Percentiles rank a stretch among this genome's conserved stretches.
Evolutionary conservation across 2,329 filamentous ascomycete species (phyloP).

Genomic region (Apiospora malaysiana): DNA sequence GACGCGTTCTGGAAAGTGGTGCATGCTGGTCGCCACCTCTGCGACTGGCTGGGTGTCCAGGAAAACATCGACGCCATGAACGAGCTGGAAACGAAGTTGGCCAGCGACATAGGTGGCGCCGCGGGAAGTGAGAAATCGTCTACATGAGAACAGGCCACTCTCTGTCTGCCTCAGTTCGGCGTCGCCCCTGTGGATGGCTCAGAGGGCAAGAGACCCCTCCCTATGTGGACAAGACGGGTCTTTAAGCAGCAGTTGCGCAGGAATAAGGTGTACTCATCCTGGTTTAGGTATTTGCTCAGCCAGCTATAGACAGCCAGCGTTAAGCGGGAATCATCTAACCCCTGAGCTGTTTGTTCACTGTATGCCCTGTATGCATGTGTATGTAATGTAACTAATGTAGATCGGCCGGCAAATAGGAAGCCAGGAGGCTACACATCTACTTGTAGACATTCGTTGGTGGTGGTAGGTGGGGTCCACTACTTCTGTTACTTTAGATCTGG

Average conservation of each 20-base stretch:
- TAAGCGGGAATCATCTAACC: too few relatives aligned
- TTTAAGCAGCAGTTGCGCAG: background rate
- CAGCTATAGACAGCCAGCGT: too few relatives aligned
- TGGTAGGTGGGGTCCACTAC: constrained; percentile 4
- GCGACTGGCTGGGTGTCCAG: constrained; percentile 33
- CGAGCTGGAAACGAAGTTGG: constrained; percentile 21
- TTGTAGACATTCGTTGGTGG: too few relatives aligned
- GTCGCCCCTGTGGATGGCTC: background rate
- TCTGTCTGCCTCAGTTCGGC: background rate
- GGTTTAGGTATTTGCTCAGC: too few relatives aligned
- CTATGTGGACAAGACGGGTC: background rate
- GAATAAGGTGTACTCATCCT: background rate
- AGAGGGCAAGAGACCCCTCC: too few relatives aligned
- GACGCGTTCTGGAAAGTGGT: constrained; percentile 24
- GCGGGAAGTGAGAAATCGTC: background rate
- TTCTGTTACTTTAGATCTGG: constrained; percentile 1
- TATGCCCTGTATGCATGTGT: too few relatives aligned
- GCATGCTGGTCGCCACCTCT: constrained; percentile 34
- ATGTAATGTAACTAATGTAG: too few relatives aligned
- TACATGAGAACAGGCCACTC: background rate
- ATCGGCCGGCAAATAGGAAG: too few relatives aligned
- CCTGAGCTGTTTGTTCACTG: too few relatives aligned
- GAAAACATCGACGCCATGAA: constrained; percentile 28
- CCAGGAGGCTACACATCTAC: too few relatives aligned
- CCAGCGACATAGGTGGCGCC: background rate